phyloP scores from a whole-genome alignment of 257 asterid genomes.

The Gardenia jasminoides region DNA sequence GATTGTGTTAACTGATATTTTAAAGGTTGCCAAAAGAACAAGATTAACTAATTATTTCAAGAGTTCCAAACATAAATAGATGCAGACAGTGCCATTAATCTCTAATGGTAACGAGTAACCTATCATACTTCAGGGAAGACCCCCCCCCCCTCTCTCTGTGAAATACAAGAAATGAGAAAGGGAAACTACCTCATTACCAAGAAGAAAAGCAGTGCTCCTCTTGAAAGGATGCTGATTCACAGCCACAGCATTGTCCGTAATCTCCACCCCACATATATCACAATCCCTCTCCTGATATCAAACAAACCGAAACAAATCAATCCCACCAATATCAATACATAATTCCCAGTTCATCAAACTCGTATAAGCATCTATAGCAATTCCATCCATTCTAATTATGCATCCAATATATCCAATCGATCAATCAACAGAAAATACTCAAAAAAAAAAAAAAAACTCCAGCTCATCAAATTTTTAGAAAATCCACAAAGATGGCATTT shows the following conservation, averaged over 20 bases:
- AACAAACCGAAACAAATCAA: not conserved
- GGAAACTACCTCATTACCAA: constrained; percentile 81
- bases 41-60: not conserved
- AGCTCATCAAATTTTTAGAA: not conserved
- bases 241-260: constrained; percentile 65
- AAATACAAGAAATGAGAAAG: not conserved
- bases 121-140: not conserved
- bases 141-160: too few relatives aligned
- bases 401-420: not conserved
- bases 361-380: not conserved
- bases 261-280: constrained; percentile 97
- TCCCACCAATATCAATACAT: not conserved
- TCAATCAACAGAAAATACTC: too few relatives aligned
- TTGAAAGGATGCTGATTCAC: constrained; percentile 86
- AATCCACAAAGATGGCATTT: constrained; percentile 3
- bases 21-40: not conserved
- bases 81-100: not conserved
- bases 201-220: constrained; percentile 90
- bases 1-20: not conserved
- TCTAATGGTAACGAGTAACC: not conserved
- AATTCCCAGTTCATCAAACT: constrained; percentile 2
- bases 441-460: too few relatives aligned
- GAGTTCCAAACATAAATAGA: not conserved
- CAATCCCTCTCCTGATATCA: constrained; percentile 69
- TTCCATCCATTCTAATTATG: not conserved